phyloP scores from a whole-genome alignment of 768 basidiomycete genomes.

The Xerocomus brunneocitrinus region DNA sequence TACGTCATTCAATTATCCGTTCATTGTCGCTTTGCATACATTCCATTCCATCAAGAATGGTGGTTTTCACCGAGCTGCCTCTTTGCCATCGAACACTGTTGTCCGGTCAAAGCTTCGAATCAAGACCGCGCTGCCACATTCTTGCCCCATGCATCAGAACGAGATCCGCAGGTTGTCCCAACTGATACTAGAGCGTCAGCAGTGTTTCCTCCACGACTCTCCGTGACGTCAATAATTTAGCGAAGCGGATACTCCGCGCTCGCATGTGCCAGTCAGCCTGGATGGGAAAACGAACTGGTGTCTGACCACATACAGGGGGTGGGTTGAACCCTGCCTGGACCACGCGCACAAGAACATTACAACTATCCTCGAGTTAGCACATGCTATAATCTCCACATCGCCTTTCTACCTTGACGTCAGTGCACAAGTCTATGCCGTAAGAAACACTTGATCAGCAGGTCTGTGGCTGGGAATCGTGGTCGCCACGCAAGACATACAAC shows the following conservation, averaged over 20 bases:
- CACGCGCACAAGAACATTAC: background rate
- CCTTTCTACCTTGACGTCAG: background rate
- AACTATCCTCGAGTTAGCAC: conserved; percentile 4
- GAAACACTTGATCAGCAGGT: background rate
- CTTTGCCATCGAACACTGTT: conserved; percentile 14
- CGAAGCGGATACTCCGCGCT: conserved; percentile 50
- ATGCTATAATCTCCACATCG: background rate
- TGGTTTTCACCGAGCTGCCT: conserved; percentile 16
- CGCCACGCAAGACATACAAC: background rate
- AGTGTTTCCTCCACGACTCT: conserved; percentile 2
- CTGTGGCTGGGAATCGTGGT: background rate
- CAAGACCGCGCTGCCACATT: conserved; percentile 44
- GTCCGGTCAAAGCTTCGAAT: conserved; percentile 35
- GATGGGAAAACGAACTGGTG: background rate
- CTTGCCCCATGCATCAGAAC: conserved; percentile 50
- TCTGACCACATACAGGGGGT: conserved; percentile 40
- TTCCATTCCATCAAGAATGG: conserved; percentile 11
- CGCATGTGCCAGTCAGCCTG: conserved; percentile 5
- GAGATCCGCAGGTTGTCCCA: conserved; percentile 48
- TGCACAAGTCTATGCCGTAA: background rate
- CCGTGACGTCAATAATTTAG: conserved; percentile 45
- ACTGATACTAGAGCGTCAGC: conserved; percentile 19
- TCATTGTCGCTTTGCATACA: background rate
- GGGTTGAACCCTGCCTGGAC: background rate
- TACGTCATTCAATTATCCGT: conserved; percentile 1